Base-by-base conservation (phyloP, 1,284 basidiomycete species). In the Apiotrichum veenhuisii region DNA sequence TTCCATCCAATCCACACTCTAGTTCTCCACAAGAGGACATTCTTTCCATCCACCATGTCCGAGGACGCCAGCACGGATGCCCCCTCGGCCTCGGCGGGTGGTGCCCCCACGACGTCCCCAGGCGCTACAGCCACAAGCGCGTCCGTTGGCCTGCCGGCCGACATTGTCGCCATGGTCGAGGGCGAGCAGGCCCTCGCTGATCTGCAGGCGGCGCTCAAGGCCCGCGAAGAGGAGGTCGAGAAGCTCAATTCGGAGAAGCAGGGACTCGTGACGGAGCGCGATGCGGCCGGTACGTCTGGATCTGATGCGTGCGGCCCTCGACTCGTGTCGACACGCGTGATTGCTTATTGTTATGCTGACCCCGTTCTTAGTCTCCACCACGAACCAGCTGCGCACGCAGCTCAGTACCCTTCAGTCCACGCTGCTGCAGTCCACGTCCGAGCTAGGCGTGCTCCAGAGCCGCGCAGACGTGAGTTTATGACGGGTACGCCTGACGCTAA, bases 81-180 rank as follows among this genome's bases (percentile, higher is more conserved):
- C 5, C 5, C 23, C 17, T n/a, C 36, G 1, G 41, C 38, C 15
- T 1, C 43, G n/a, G 36, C 48, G 1, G 30, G n/a, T n/a, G n/a
- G n/a, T n/a, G n/a, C n/a, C n/a, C n/a, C 37, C 1, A 27, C 52
- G 17, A 18, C 38, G 8, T 38, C 45, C 2, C 10, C 36, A 20
- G 25, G 14, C 5, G n/a, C 50, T 15, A 36, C 33, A 5, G 50
- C 50, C 7, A 22, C 30, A 4, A 34, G 36, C 10, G 15, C 51
- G 25, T 57, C 59, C 4, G 46, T 45, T n/a, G 33, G 49, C 18
- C 57, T 57, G 26, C 52, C 61, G 1, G 51, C 54, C 17, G 69
- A 73, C 30, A 58, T 77, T 15, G 59, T 71, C n/a, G 61, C 67
- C 25, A 69, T 74, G 48, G 72, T 75, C 18, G 77, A 78, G 62